Percentiles rank a stretch among this genome's conserved stretches.
phyloP scores from a whole-genome alignment of 208 protist genomes.

The Leishmania major region DNA sequence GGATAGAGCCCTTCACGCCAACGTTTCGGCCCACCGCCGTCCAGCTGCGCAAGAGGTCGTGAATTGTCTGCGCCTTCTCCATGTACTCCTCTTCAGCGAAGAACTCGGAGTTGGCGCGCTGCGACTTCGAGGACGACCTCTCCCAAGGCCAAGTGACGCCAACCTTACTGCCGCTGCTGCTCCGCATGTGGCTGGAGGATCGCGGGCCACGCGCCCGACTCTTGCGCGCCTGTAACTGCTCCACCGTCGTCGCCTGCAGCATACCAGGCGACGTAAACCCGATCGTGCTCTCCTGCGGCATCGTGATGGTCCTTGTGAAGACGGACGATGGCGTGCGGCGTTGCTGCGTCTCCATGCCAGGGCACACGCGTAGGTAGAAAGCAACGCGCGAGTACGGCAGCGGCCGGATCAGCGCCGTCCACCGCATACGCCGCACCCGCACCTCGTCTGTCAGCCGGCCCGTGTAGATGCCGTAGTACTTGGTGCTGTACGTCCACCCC shows the following conservation, averaged over 20 bases:
- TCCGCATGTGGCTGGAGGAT: constrained; percentile 13
- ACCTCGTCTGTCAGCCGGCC: constrained; percentile 33
- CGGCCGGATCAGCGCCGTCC: constrained; percentile 57
- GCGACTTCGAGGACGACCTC: constrained; percentile 6
- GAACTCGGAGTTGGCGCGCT: constrained; percentile 24
- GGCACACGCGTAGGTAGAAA: constrained; percentile 40
- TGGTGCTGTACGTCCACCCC: constrained; percentile 78
- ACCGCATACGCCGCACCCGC: constrained; percentile 72
- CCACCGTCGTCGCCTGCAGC: constrained; percentile 34
- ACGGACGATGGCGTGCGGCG: constrained; percentile 7
- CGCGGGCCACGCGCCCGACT: constrained; percentile 4
- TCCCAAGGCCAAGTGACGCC: background rate
- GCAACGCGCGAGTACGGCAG: constrained; percentile 57
- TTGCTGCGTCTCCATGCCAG: constrained; percentile 49
- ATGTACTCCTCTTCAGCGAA: constrained; percentile 42
- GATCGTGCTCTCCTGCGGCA: constrained; percentile 23
- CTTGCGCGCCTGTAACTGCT: constrained; percentile 24
- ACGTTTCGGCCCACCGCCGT: constrained; percentile 39
- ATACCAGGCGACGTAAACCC: constrained; percentile 40
- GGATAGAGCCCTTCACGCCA: constrained; percentile 28
- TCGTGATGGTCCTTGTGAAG: constrained; percentile 4
- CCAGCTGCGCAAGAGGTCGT: constrained; percentile 32
- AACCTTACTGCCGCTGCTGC: constrained; percentile 15
- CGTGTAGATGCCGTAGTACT: constrained; percentile 76
- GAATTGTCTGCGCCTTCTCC: constrained; percentile 12